Evolutionary conservation across 1,139 yeast genomes (phyloP), one percentile per base, ranked within the genome.

Genomic region (Magnusiomyces suaveolens): DNA sequence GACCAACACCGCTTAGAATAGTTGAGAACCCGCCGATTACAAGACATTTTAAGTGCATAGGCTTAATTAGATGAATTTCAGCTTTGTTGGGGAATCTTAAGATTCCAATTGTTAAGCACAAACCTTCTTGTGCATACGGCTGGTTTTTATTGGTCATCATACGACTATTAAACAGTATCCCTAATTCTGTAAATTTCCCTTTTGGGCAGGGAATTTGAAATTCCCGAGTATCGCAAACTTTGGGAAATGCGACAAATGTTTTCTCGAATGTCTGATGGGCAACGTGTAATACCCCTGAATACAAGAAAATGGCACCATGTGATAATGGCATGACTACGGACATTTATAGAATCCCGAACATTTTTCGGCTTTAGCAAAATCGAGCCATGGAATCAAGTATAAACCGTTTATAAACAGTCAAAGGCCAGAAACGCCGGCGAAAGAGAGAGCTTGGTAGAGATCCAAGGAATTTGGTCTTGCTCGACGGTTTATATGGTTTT

Each of bases 51-150:
- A 6, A 29, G 12, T 29, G 33, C 12, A 12, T 29, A 29, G 33
- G 33, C 6, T 29, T 29, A 12, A 6, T 12, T 6, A 29, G 33
- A 6, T 12, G 12, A 29, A 29, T 6, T 12, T 29, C 6, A 12
- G 33, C 6, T 29, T 29, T 29, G 33, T 29, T 29, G 12, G 75
- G 98, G 61, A 89, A 87, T 66, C 89, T 95, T 2, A 82, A 81
- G 61, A 70, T 82, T 43, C 87, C 84, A 1, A 73, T 29, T 29
- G 33, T 29, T 29, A 29, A 29, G 33, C 12, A 6, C 12, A 12
- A 29, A 29, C 12, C 33, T 29, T 29, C 6, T 6, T 12, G 12
- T 6, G 6, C 6, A 6, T 12, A 29, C 33, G 33, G 33, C 33
- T 29, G 33, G 12, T 29, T 12, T 29, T 6, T 29, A 12, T 6